Conservation (phyloP, 78 protist species). For the Creolimax fragrantissima region DNA sequence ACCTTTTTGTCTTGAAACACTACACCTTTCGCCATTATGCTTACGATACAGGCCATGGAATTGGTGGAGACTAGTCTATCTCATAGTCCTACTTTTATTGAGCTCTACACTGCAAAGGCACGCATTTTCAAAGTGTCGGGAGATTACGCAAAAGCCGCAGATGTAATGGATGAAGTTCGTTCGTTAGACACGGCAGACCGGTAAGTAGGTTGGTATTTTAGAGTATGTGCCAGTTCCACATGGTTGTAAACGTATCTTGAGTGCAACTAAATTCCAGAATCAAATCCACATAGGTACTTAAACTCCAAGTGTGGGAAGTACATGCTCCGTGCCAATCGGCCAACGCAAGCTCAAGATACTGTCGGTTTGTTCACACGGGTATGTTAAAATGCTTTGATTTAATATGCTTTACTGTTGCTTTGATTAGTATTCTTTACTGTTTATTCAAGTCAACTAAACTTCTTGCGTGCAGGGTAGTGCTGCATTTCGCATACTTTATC, state of each 20-base stretch:
- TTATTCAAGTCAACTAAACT: too few species aligned
- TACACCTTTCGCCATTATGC: too few species aligned
- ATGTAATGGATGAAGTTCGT: slow-evolving; percentile 56
- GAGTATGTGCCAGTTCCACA: not conserved
- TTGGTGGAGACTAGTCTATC: slow-evolving; percentile 37
- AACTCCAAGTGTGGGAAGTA: slow-evolving; percentile 65
- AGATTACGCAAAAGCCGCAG: slow-evolving; percentile 49
- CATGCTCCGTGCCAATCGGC: slow-evolving; percentile 44
- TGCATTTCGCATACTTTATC: too few species aligned
- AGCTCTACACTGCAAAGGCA: slow-evolving; percentile 59
- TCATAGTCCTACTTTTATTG: slow-evolving; percentile 80
- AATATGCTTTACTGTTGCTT: not conserved
- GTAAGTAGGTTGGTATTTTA: not conserved
- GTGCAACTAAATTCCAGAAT: not conserved
- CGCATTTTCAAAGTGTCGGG: slow-evolving; percentile 39
- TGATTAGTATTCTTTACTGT: not conserved
- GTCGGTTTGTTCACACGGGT: slow-evolving; percentile 47
- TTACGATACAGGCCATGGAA: slow-evolving; percentile 46
- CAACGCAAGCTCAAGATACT: slow-evolving; percentile 38
- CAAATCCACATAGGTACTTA: slow-evolving; percentile 27
- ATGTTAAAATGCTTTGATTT: slow-evolving; percentile 7
- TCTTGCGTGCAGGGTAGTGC: too few species aligned
- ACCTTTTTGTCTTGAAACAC: too few species aligned
- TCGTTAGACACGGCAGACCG: slow-evolving; percentile 83
- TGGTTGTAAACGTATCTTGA: too few species aligned